These are phyloP conservation scores for Chrysanthemum seticuspe DNA, from an alignment of 129 eudicot genomes.

Conservation along the genomic window DNA sequence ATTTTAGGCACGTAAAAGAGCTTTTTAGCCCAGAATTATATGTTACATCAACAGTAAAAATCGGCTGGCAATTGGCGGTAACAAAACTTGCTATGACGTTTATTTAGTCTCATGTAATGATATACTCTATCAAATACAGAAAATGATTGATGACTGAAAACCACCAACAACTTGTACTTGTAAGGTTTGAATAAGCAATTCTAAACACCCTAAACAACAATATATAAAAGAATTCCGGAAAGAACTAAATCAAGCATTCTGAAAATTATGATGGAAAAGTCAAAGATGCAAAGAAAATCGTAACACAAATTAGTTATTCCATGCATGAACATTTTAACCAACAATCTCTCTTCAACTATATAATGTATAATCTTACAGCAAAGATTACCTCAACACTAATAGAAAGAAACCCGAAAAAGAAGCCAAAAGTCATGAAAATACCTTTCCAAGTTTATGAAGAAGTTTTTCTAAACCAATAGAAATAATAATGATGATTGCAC, in stretches of 20 bases:
- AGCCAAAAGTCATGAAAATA: constrained; percentile 2
- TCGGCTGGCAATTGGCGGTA: too few species aligned
- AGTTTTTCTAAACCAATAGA: constrained; percentile 61
- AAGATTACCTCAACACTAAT: constrained; percentile 8
- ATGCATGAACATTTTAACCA: constrained; percentile 2
- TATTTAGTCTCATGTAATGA: too few species aligned
- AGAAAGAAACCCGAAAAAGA: background rate
- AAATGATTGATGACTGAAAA: background rate
- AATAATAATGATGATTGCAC: constrained; percentile 68
- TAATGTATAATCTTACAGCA: background rate
- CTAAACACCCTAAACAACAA: background rate
- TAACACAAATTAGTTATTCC: background rate
- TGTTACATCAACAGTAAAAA: too few species aligned
- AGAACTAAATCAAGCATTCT: background rate
- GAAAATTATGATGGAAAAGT: background rate
- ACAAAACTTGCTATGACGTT: too few species aligned
- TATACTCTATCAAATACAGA: too few species aligned
- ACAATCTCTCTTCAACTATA: constrained; percentile 13
- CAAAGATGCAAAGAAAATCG: background rate
- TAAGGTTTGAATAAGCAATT: background rate
- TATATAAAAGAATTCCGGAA: background rate
- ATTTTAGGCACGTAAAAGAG: too few species aligned
- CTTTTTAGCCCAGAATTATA: too few species aligned
- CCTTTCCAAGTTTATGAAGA: constrained; percentile 82
- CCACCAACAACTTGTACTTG: background rate